These are phyloP conservation scores for Porogramme epimiltina DNA, from an alignment of 1,284 basidiomycete genomes.

Conservation along the genomic window DNA sequence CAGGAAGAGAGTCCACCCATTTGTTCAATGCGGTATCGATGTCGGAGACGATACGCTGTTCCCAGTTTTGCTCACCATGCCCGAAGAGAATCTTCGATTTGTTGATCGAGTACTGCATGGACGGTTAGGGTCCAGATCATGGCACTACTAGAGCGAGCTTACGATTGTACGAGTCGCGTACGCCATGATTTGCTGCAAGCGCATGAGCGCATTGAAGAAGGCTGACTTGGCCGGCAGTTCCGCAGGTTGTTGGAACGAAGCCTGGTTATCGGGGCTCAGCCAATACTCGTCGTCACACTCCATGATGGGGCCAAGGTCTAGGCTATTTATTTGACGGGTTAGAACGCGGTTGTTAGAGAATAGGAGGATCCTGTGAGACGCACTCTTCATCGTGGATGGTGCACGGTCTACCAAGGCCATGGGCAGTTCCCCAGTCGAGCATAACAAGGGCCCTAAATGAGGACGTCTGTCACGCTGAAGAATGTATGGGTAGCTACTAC, in stretches of 20 bases:
- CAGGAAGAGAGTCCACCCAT: slow-evolving; percentile 61
- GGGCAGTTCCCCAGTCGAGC: slow-evolving; percentile 64
- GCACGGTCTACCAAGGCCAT: slow-evolving; percentile 76
- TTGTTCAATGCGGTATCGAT: slow-evolving; percentile 63
- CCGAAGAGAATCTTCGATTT: slow-evolving; percentile 46
- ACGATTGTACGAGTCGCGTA: background rate
- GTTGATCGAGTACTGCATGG: slow-evolving; percentile 55
- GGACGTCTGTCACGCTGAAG: background rate
- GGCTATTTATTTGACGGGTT: too few relatives aligned
- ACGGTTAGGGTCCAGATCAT: too few relatives aligned
- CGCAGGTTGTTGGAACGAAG: slow-evolving; percentile 48
- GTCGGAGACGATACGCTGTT: slow-evolving; percentile 56
- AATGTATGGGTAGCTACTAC: background rate
- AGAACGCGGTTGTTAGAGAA: slow-evolving; percentile 43
- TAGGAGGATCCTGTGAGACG: slow-evolving; percentile 32
- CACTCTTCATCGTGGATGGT: slow-evolving; percentile 86
- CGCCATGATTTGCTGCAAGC: slow-evolving; percentile 16
- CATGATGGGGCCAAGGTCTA: slow-evolving; percentile 60
- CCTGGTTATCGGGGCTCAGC: slow-evolving; percentile 42
- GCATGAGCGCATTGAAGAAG: slow-evolving; percentile 54
- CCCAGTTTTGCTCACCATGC: slow-evolving; percentile 49
- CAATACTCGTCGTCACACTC: slow-evolving; percentile 71
- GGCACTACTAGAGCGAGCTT: too few relatives aligned
- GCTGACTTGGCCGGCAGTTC: slow-evolving; percentile 43
- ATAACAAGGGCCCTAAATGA: slow-evolving; percentile 55